Conservation (phyloP, 345 rosid species). For the Ricinus communis region DNA sequence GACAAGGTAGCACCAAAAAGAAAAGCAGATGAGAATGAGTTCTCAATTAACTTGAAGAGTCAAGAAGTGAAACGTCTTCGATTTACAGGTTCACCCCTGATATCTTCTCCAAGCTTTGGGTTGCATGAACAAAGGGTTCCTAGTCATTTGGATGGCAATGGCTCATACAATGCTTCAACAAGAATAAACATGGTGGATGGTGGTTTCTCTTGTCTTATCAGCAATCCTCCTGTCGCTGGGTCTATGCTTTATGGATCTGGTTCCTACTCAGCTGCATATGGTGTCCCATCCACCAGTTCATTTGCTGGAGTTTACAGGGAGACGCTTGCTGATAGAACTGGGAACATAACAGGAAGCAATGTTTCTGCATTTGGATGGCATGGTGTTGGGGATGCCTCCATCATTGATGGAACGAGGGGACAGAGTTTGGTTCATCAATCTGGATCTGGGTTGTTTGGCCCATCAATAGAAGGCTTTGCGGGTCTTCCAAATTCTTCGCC, state of each 20-base stretch:
- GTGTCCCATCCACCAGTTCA: slow-evolving; percentile 28
- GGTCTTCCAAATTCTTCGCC: slow-evolving; percentile 37
- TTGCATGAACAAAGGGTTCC: slow-evolving; percentile 41
- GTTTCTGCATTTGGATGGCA: slow-evolving; percentile 29
- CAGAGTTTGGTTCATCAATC: slow-evolving; percentile 27
- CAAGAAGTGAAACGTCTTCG: slow-evolving; percentile 53
- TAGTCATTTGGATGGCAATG: slow-evolving; percentile 25
- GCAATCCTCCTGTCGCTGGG: slow-evolving; percentile 38
- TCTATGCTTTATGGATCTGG: slow-evolving; percentile 40
- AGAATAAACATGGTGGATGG: slow-evolving; percentile 24
- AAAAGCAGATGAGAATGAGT: slow-evolving; percentile 40
- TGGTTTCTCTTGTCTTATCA: slow-evolving; percentile 46
- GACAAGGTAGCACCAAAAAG: slow-evolving; percentile 41
- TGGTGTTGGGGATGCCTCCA: slow-evolving; percentile 19
- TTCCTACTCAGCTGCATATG: slow-evolving; percentile 15
- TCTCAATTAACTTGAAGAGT: slow-evolving; percentile 29
- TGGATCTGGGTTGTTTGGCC: slow-evolving; percentile 13
- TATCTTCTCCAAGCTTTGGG: slow-evolving; percentile 34
- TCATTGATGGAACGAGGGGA: slow-evolving; percentile 24
- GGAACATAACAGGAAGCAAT: slow-evolving; percentile 24
- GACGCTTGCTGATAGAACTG: slow-evolving; percentile 22
- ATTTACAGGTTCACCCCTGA: slow-evolving; percentile 34
- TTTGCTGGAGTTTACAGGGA: slow-evolving; percentile 39
- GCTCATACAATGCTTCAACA: slow-evolving; percentile 23
- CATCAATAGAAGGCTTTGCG: slow-evolving; percentile 43